Base-by-base conservation (phyloP, 495 filamentous ascomycete genomes). In the Trichoderma parareesei region DNA sequence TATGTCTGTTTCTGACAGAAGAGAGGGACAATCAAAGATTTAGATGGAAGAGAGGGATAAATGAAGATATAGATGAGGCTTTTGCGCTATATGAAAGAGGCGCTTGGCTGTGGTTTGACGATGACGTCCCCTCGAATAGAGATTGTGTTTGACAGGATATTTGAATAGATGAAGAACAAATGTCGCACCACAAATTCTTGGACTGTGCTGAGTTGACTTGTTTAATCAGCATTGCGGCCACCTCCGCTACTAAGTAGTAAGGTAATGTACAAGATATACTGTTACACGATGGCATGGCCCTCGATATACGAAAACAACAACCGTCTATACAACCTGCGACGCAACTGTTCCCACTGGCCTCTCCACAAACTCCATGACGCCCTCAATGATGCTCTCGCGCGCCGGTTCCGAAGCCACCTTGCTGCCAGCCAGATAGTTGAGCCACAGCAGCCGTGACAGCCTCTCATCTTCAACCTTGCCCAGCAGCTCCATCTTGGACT, bases 391-490 rank as follows among this genome's bases (percentile, higher is more conserved):
- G 64, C 83, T 92, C 78, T 84, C 80, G 67, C 94, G 82, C 38
- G 91, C 89, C 6, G 82, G 82, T 69, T 96, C 91, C 71, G 90
- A 95, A 5, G 92, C 90, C 10, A 97, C 91, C 65, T 85, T 90
- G 75, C 88, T 89, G 8, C 93, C 95, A 20, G 85, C 91, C 43
- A 98, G 75, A 76, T 96, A 98, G 65, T 90, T 88, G 73, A 96
- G 76, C 94, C 93, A 98, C 20, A 98, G 78, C 65, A 91, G 78
- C 64, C 90, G 84, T 63, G 87, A 87, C 10, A 98, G 77, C 62
- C 93, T 79, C 80, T 92, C 89, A 72, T 98, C 94, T 4, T 73
- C 68, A 1, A 97, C 85, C 1, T 78, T 75, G 0, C 92, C 92
- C 71, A 95, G 67, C 61, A 76, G 43, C 64, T 74, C 71, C 72